phyloP scores from a whole-genome alignment of 257 asterid genomes.

The Capsicum rhomboideum region DNA sequence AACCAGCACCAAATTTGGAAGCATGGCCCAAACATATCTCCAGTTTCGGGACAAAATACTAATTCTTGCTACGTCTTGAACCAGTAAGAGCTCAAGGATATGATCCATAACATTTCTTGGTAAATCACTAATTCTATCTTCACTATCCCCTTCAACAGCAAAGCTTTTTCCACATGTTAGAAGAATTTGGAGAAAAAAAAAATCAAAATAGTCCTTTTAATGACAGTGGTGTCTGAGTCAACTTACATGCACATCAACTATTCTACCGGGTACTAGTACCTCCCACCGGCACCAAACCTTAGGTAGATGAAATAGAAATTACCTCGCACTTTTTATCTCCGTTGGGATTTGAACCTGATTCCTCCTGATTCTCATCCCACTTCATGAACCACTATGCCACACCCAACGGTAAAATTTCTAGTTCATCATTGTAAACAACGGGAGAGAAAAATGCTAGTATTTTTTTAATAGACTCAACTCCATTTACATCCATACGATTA shows the following conservation, averaged over 20 bases:
- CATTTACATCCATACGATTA: too few relatives aligned
- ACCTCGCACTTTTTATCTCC: too few relatives aligned
- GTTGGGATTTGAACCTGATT: too few relatives aligned
- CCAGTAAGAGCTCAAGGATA: neutral
- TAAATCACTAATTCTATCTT: neutral
- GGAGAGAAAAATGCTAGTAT: too few relatives aligned
- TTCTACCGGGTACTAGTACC: neutral
- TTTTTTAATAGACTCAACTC: too few relatives aligned
- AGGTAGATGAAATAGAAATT: too few relatives aligned
- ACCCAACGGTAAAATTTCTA: too few relatives aligned
- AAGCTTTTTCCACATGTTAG: neutral
- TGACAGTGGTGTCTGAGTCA: neutral
- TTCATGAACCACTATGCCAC: too few relatives aligned
- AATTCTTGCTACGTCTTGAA: neutral
- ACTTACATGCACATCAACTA: neutral
- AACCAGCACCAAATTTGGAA: neutral
- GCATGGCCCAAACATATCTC: neutral
- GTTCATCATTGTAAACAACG: too few relatives aligned
- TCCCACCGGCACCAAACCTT: too few relatives aligned
- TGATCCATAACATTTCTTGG: neutral
- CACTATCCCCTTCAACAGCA: neutral
- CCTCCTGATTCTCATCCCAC: too few relatives aligned
- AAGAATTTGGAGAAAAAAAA: too few relatives aligned
- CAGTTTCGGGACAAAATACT: neutral
- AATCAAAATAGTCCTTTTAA: neutral